phyloP scores from a whole-genome alignment of 306 rosid genomes.

The Benincasa hispida region DNA sequence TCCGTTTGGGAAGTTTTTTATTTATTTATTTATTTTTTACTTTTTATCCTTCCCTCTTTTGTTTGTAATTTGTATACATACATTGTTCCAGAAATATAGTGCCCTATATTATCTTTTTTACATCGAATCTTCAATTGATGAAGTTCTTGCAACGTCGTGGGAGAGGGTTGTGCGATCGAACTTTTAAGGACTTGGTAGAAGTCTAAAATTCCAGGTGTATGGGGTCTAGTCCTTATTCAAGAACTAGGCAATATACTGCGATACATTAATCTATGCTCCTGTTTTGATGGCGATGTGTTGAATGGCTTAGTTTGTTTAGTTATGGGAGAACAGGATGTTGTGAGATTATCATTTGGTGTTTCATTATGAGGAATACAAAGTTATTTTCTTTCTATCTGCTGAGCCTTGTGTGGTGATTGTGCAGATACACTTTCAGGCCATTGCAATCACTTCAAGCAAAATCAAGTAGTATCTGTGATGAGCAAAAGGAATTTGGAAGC shows the following conservation, averaged over 20 bases:
- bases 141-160: neutral
- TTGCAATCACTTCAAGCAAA: constrained; percentile 29
- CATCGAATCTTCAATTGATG: neutral
- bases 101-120: neutral
- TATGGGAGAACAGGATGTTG: neutral
- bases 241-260: neutral
- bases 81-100: neutral
- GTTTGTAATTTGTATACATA: neutral
- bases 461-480: constrained; percentile 20
- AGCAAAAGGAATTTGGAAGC: constrained; percentile 34
- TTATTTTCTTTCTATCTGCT: constrained; percentile 8
- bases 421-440: constrained; percentile 68
- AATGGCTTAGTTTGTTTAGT: neutral
- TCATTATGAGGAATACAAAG: neutral
- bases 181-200: neutral
- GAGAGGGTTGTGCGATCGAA: neutral
- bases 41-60: neutral
- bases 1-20: neutral
- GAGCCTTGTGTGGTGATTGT: constrained; percentile 12
- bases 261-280: neutral
- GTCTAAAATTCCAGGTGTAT: neutral
- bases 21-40: no score
- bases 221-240: neutral
- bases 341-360: neutral
- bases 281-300: neutral